A percentile compares a stretch with the other conserved stretches of the same genome.
These are phyloP conservation scores for Microdochium nivale DNA, from an alignment of 2,329 filamentous ascomycete species.

Conservation along the genomic window DNA sequence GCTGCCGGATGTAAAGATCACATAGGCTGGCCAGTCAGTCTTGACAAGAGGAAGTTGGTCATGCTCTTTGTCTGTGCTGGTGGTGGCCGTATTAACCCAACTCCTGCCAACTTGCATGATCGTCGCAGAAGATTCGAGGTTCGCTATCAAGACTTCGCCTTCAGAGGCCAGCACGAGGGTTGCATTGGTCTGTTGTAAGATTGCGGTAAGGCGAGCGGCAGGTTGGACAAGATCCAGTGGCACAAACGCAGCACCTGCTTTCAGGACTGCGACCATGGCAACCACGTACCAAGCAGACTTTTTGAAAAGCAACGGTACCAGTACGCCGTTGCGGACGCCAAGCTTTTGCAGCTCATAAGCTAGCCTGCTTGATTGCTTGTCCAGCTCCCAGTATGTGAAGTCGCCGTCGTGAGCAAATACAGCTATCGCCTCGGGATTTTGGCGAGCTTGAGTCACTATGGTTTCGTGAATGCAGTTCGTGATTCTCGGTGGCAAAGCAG, in stretches of 20 bases:
- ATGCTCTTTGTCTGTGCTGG: neutral
- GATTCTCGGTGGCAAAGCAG: neutral
- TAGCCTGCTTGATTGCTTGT: conserved; percentile 4
- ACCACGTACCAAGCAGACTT: conserved; percentile 6
- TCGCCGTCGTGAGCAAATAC: conserved; percentile 1
- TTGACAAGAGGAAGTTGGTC: neutral
- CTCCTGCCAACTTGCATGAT: neutral
- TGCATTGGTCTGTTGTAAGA: conserved; percentile 18
- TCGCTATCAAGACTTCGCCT: neutral
- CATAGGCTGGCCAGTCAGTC: conserved; percentile 7
- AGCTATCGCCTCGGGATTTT: neutral
- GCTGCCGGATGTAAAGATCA: conserved; percentile 44
- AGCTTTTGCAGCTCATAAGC: conserved; percentile 2
- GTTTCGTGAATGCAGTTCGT: neutral
- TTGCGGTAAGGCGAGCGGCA: conserved; percentile 16
- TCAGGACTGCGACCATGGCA: conserved; percentile 10
- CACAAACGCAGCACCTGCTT: conserved; percentile 4
- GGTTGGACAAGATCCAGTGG: conserved; percentile 1
- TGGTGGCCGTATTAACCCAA: neutral
- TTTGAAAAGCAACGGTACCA: conserved; percentile 14
- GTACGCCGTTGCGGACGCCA: conserved; percentile 2
- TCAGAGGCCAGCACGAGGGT: conserved; percentile 3
- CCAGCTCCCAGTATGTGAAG: conserved; percentile 1
- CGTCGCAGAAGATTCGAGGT: neutral
- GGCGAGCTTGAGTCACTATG: neutral